Conservation (phyloP, 169 alveolate species). For the Theileria equi region DNA sequence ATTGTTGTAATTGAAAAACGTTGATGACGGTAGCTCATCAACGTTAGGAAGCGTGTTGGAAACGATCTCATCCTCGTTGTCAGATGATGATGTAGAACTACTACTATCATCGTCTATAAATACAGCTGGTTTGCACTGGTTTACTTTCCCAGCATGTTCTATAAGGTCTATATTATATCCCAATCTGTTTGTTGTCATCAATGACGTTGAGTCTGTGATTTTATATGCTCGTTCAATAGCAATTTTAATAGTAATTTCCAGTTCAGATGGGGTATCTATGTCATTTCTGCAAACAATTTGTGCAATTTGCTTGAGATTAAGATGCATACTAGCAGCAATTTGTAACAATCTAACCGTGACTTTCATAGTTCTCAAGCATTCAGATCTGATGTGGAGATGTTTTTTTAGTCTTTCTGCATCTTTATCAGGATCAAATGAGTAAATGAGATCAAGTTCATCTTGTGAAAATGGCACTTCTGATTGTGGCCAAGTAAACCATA, state of each 20-base stretch:
- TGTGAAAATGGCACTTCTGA: slow-evolving; percentile 85
- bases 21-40: slow-evolving; percentile 29
- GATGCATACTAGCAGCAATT: slow-evolving; percentile 82
- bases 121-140: neutral
- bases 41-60: neutral
- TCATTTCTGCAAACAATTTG: slow-evolving; percentile 78
- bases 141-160: slow-evolving; percentile 14
- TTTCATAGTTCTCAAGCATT: slow-evolving; percentile 87
- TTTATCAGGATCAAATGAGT: slow-evolving; percentile 83
- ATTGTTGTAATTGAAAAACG: slow-evolving; percentile 35
- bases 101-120: slow-evolving; percentile 9
- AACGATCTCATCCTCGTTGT: neutral
- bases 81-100: slow-evolving; percentile 7
- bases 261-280: slow-evolving; percentile 83
- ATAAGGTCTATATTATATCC: slow-evolving; percentile 39
- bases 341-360: slow-evolving; percentile 83
- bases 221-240: slow-evolving; percentile 69
- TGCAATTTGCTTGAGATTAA: slow-evolving; percentile 84
- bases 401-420: slow-evolving; percentile 85
- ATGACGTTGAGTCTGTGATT: slow-evolving; percentile 64
- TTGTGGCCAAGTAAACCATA: slow-evolving; percentile 98
- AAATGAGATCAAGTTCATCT: slow-evolving; percentile 78
- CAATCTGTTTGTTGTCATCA: slow-evolving; percentile 64
- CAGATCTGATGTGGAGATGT: slow-evolving; percentile 80
- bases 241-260: slow-evolving; percentile 72